Evolutionary conservation across 805 yeast genomes (phyloP), one percentile per base, ranked within the genome.

Genomic region (Lipomyces oligophaga): DNA sequence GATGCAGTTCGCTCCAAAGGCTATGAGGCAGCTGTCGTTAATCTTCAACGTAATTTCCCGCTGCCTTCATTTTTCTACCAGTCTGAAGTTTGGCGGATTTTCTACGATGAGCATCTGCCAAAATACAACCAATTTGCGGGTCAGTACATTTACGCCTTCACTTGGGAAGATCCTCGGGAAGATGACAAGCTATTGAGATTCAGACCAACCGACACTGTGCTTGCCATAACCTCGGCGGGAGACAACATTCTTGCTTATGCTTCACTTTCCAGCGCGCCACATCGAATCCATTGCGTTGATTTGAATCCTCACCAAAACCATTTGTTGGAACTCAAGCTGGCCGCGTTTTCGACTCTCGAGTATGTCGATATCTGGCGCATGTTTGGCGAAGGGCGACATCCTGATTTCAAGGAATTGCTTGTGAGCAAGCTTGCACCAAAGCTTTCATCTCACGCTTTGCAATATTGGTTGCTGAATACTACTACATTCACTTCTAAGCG

Each of bases 111-210:
- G 60, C 63, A 79, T 55, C 77, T 77, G 59, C 79, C 82, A 5
- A 75, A 75, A 56, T 81, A 81, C 62, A 76, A 74, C 40, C 88
- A 83, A 64, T 85, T 85, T 69, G 78, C 76, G 49, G 75, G 83
- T 60, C 88, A 85, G 67, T 85, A 83, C 64, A 85, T 85, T 50
- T 85, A 85, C 62, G 89, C 94, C 3, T 85, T 85, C 66, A 85
- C 94, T 5, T 85, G 95, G 95, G 95, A 85, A 66, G 95, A 85
- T 62, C 94, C 94, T 25, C 74, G 83, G 46, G 93, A 83, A 67
- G 95, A 85, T 67, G 76, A 78, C 50, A 73, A 73, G 40, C 81
- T 85, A 45, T 71, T 85, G 57, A 74, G 79, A 35, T 70, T 85
- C 58, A 69, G 72, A 26, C 66, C 78, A 11, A 72, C 75, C 25